A percentile compares a stretch with the other conserved stretches of the same genome.
Evolutionary conservation across 345 rosid species (phyloP).

Genomic region (Eucalyptus brandiana): DNA sequence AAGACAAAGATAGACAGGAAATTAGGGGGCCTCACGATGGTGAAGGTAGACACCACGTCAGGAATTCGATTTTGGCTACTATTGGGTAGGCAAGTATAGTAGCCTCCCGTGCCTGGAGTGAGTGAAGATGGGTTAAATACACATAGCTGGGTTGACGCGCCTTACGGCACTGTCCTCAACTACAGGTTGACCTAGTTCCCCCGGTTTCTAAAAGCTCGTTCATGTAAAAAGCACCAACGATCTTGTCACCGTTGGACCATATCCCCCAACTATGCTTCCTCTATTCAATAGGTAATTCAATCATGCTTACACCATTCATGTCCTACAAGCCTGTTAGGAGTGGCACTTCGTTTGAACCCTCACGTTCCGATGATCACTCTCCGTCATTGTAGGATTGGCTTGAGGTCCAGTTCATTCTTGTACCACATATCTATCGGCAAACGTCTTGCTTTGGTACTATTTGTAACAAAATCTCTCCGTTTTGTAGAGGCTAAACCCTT

Average conservation of each 20-base stretch:
- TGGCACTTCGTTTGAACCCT: background rate
- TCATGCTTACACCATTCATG: background rate
- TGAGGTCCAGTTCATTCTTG: background rate
- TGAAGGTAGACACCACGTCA: too few species aligned
- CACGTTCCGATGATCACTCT: background rate
- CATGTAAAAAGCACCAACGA: background rate
- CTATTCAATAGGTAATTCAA: background rate
- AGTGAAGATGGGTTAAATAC: too few species aligned
- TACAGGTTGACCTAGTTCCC: too few species aligned
- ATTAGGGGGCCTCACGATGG: fast-evolving
- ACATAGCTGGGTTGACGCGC: fast-evolving
- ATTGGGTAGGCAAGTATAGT: fast-evolving
- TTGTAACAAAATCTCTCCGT: background rate
- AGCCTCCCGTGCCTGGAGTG: fast-evolving
- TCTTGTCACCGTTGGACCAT: background rate
- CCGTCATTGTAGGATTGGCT: fast-evolving
- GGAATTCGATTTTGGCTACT: too few species aligned
- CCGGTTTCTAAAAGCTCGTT: background rate
- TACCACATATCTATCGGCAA: background rate
- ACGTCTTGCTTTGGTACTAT: background rate
- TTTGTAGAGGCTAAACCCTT: background rate
- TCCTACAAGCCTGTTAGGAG: background rate
- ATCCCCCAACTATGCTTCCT: background rate
- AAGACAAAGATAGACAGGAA: too few species aligned
- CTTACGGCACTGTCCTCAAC: too few species aligned